These are phyloP conservation scores for Zopfia rhizophila DNA, from an alignment of 2,329 filamentous ascomycete genomes.

Conservation along the genomic window DNA sequence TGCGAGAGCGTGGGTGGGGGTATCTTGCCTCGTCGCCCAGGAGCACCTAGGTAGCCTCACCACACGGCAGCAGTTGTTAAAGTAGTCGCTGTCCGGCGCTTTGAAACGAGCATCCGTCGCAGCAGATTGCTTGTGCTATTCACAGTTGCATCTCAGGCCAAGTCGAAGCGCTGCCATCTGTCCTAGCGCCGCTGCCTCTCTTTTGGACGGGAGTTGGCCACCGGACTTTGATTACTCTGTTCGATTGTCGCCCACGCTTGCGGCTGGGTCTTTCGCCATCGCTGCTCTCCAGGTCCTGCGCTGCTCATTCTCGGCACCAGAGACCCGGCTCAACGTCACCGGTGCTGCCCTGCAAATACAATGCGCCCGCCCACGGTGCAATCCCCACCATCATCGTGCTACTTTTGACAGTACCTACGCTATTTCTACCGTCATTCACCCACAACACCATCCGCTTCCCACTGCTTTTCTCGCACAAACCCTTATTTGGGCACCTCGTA, in stretches of 20 bases:
- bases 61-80: slow-evolving; percentile 6
- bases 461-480: background rate
- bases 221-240: background rate
- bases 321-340: background rate
- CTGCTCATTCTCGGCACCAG: background rate
- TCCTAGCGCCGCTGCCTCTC: background rate
- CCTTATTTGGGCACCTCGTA: slow-evolving; percentile 30
- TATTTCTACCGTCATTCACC: slow-evolving; percentile 1
- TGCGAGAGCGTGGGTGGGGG: slow-evolving; percentile 9
- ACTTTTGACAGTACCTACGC: no score
- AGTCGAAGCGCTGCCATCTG: background rate
- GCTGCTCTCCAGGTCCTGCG: background rate
- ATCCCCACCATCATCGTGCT: background rate
- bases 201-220: slow-evolving; percentile 2
- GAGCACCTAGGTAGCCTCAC: slow-evolving; percentile 16
- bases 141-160: no score
- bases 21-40: background rate
- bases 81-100: slow-evolving; percentile 2
- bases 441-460: background rate
- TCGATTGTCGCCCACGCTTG: background rate
- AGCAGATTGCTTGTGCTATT: no score
- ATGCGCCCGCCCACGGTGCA: background rate
- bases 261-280: background rate
- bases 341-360: no score
- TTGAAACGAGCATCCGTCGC: slow-evolving; percentile 6